Conservation (phyloP, 1,139 yeast genomes). For the Sugiyamaella paludigena region DNA sequence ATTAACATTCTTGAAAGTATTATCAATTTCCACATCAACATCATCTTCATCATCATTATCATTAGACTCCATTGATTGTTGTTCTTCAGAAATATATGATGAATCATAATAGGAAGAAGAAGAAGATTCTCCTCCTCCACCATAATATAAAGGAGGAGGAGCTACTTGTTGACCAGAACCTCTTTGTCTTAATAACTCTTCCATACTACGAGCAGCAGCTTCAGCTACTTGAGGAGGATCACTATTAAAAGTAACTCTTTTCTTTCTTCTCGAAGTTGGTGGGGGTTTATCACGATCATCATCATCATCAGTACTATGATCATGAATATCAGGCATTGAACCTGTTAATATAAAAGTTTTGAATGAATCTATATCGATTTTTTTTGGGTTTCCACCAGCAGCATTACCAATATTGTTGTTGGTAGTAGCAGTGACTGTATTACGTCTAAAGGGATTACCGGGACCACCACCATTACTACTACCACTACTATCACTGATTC, state of each 20-base stretch:
- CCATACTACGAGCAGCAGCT: slow-evolving; percentile 42
- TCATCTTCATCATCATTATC: slow-evolving; percentile 35
- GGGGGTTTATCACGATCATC: slow-evolving; percentile 16
- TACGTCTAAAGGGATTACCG: slow-evolving; percentile 33
- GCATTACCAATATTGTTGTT: slow-evolving; percentile 1
- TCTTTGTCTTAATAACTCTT: slow-evolving; percentile 39
- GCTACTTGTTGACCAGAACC: slow-evolving; percentile 11
- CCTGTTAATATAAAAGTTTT: slow-evolving; percentile 39
- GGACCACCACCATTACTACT: slow-evolving; percentile 3
- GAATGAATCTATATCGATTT: slow-evolving; percentile 39
- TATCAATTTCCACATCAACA: slow-evolving; percentile 36
- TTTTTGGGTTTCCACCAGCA: slow-evolving; percentile 15
- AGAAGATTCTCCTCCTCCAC: not conserved
- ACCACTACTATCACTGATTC: slow-evolving; percentile 6
- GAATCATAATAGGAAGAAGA: not conserved
- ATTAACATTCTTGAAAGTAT: slow-evolving; percentile 39
- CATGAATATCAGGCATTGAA: slow-evolving; percentile 23
- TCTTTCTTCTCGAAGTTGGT: slow-evolving; percentile 25
- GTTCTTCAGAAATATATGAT: too few species aligned
- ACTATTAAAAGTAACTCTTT: slow-evolving; percentile 40
- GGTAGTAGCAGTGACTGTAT: slow-evolving; percentile 14
- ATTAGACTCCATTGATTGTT: not conserved
- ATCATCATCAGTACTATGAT: slow-evolving; percentile 11
- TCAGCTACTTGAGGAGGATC: slow-evolving; percentile 42
- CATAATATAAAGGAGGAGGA: not conserved